phyloP scores from a whole-genome alignment of 768 basidiomycete genomes.

The Phlegmacium glaucopus region DNA sequence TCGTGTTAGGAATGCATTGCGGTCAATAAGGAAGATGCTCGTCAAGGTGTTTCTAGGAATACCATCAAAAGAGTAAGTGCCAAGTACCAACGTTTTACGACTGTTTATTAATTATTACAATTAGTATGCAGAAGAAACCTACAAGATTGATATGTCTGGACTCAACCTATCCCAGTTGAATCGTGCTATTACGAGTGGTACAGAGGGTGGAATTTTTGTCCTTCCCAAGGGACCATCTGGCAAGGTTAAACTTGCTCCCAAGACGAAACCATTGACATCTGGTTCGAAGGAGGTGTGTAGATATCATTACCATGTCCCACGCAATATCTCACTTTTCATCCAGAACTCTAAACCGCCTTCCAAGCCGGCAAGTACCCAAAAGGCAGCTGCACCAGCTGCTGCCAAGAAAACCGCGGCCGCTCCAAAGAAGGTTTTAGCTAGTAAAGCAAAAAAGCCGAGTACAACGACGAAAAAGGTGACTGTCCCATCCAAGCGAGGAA shows the following conservation, averaged over 20 bases:
- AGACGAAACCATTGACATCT: constrained; percentile 37
- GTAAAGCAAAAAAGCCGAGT: constrained; percentile 24
- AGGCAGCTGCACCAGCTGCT: constrained; percentile 24
- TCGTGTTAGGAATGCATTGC: constrained; percentile 70
- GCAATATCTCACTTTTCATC: constrained; percentile 1
- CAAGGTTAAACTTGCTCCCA: constrained; percentile 66
- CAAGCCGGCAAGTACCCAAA: constrained; percentile 31
- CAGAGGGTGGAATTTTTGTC: constrained; percentile 43
- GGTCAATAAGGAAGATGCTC: constrained; percentile 59
- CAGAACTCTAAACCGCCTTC: constrained; percentile 48
- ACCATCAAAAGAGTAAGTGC: constrained; percentile 76
- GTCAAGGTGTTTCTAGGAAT: constrained; percentile 70
- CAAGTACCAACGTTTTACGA: background rate
- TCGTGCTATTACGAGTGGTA: constrained; percentile 66
- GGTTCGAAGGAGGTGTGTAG: constrained; percentile 58
- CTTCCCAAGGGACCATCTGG: constrained; percentile 47
- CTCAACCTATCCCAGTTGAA: constrained; percentile 70
- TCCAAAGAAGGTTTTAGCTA: constrained; percentile 27
- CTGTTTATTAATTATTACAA: background rate
- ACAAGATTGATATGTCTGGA: constrained; percentile 67
- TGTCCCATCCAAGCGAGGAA: constrained; percentile 42
- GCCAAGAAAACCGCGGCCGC: constrained; percentile 27
- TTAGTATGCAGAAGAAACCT: constrained; percentile 81
- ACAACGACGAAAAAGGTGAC: constrained; percentile 34
- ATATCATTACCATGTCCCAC: background rate